Evolutionary conservation across 345 rosid genomes (phyloP).

Genomic region (Camelina sativa): DNA sequence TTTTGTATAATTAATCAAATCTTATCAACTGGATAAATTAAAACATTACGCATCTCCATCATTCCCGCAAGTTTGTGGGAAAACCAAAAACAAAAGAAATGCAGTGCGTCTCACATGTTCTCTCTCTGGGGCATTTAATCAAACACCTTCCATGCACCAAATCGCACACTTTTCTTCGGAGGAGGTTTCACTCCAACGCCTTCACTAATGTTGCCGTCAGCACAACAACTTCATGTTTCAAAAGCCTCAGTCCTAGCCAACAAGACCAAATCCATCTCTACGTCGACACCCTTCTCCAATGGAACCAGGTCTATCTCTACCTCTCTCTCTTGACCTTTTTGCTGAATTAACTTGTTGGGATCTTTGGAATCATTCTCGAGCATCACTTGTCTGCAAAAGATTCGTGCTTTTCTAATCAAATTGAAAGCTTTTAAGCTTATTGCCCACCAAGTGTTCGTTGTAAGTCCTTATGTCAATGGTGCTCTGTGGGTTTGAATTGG

Average conservation of each 20-base stretch:
- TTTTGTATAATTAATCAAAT: too few relatives aligned
- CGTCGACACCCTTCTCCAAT: slow-evolving; percentile 71
- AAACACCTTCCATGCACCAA: slow-evolving; percentile 58
- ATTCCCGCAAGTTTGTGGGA: background rate
- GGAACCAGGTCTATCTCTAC: slow-evolving; percentile 71
- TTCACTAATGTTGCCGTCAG: slow-evolving; percentile 14
- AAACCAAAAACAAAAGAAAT: slow-evolving; percentile 7
- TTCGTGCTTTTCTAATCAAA: background rate
- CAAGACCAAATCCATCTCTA: slow-evolving; percentile 68
- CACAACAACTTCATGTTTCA: slow-evolving; percentile 46
- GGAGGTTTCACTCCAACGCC: slow-evolving; percentile 24
- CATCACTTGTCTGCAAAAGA: background rate
- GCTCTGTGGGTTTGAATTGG: slow-evolving; percentile 2
- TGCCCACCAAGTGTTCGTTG: slow-evolving; percentile 8
- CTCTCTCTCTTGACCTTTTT: background rate
- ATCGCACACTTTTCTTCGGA: slow-evolving; percentile 29
- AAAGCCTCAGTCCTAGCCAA: slow-evolving; percentile 57
- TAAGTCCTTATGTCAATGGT: background rate
- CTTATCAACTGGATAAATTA: too few relatives aligned
- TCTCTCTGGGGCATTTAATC: slow-evolving; percentile 66
- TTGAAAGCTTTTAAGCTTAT: background rate
- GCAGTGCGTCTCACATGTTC: slow-evolving; percentile 27
- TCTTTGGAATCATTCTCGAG: background rate
- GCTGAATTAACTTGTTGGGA: background rate
- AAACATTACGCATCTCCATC: background rate